Conservation (phyloP, 768 basidiomycete species). For the Tricholoma furcatifolium region DNA sequence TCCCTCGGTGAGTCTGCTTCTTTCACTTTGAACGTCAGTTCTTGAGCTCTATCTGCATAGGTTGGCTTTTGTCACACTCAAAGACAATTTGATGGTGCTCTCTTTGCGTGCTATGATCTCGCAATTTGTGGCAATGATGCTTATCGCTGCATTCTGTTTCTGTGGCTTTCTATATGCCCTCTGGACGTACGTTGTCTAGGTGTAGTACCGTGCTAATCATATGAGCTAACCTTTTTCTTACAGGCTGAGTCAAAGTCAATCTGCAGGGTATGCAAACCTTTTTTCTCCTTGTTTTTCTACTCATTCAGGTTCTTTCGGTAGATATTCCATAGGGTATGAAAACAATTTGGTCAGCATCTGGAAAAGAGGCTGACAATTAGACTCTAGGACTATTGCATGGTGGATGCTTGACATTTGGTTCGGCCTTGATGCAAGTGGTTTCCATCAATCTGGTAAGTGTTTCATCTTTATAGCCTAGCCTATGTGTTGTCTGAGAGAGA, state of each 20-base stretch:
- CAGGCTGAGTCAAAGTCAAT: conserved; percentile 57
- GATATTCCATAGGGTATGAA: conserved; percentile 31
- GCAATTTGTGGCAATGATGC: conserved; percentile 83
- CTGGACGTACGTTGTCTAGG: conserved; percentile 70
- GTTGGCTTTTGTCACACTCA: conserved; percentile 87
- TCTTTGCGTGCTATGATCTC: conserved; percentile 89
- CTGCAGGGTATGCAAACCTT: neutral
- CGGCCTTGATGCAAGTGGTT: conserved; percentile 92
- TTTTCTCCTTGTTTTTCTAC: neutral
- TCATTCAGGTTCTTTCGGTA: conserved; percentile 1
- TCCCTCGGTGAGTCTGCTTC: conserved; percentile 62
- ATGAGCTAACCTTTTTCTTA: neutral
- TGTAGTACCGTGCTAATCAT: neutral
- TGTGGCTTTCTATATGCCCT: conserved; percentile 90
- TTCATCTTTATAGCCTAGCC: neutral
- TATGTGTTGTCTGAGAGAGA: neutral
- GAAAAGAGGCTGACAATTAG: neutral
- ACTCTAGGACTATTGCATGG: conserved; percentile 65
- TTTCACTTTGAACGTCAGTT: neutral
- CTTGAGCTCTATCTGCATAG: conserved; percentile 34
- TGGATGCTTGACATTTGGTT: conserved; percentile 96
- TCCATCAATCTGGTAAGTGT: conserved; percentile 73
- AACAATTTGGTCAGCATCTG: neutral
- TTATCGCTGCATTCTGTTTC: conserved; percentile 88
- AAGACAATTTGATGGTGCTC: conserved; percentile 77